Evolutionary conservation across 2,329 filamentous ascomycete species (phyloP).

Genomic region (Neopestalotiopsis sp.): DNA sequence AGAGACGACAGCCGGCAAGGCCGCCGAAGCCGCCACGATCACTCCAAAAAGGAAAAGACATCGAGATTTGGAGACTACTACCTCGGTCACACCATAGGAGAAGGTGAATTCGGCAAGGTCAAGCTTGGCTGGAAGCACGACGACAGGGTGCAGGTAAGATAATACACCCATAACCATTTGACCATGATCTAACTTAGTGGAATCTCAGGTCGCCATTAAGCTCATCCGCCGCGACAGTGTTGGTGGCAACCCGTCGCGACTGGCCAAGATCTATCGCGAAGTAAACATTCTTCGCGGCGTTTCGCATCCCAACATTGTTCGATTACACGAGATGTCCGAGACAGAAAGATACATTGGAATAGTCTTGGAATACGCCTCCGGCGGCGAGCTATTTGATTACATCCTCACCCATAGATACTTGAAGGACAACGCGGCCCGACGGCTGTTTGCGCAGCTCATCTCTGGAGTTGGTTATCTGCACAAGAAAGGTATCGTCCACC

Average conservation of each 20-base stretch:
- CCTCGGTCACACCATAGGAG: constrained; percentile 91
- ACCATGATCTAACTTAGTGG: constrained; percentile 24
- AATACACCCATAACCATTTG: not conserved
- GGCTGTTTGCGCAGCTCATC: constrained; percentile 92
- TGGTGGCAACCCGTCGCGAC: constrained; percentile 83
- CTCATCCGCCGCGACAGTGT: constrained; percentile 88
- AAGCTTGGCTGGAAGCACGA: constrained; percentile 98
- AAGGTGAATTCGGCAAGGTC: constrained; percentile 98
- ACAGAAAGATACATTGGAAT: constrained; percentile 97
- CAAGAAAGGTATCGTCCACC: constrained; percentile 97
- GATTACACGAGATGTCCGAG: constrained; percentile 97
- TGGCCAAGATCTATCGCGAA: constrained; percentile 97
- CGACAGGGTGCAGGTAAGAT: constrained; percentile 77
- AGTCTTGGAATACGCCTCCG: constrained; percentile 96
- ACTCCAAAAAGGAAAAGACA: constrained; percentile 69
- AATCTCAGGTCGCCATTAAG: constrained; percentile 86
- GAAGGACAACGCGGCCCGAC: constrained; percentile 88
- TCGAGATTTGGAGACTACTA: constrained; percentile 96
- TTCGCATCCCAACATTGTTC: constrained; percentile 95
- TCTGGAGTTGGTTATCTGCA: constrained; percentile 97
- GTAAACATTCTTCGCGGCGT: constrained; percentile 88
- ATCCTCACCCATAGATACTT: constrained; percentile 96
- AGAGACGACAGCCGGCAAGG: constrained; percentile 55
- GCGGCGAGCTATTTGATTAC: constrained; percentile 97
- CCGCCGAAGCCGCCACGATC: constrained; percentile 65